Evolutionary conservation across 306 rosid species (phyloP).

Genomic region (Morella rubra): DNA sequence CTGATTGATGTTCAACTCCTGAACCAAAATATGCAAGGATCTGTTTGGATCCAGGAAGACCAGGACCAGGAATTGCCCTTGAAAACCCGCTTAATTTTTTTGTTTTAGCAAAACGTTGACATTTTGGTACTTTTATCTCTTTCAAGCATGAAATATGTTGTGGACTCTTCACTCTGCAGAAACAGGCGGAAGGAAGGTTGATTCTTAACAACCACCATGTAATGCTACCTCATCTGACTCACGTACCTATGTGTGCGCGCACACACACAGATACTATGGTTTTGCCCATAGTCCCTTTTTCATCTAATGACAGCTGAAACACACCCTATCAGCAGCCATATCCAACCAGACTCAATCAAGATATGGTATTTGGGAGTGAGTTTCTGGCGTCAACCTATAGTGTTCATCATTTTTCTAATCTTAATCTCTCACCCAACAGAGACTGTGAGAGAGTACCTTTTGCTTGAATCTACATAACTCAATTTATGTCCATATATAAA

Average conservation of each 20-base stretch:
- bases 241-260: too few species aligned
- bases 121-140: neutral
- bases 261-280: too few species aligned
- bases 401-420: too few species aligned
- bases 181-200: too few species aligned
- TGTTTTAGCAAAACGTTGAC: neutral
- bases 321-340: neutral
- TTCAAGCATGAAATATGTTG: neutral
- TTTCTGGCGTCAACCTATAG: too few species aligned
- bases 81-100: neutral
- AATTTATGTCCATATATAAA: neutral
- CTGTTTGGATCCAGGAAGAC: neutral
- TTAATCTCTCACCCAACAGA: too few species aligned
- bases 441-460: too few species aligned
- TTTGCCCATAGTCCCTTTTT: too few species aligned
- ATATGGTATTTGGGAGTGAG: too few species aligned
- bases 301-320: too few species aligned
- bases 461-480: neutral
- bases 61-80: neutral
- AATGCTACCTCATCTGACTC: too few species aligned
- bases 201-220: too few species aligned
- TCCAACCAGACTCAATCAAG: neutral
- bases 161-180: neutral
- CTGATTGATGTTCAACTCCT: neutral
- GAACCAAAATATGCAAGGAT: conserved; percentile 5